Percentiles rank a stretch among this genome's conserved stretches.
Evolutionary conservation across 805 yeast genomes (phyloP).

Genomic region (Cyberlindnera mrakii): DNA sequence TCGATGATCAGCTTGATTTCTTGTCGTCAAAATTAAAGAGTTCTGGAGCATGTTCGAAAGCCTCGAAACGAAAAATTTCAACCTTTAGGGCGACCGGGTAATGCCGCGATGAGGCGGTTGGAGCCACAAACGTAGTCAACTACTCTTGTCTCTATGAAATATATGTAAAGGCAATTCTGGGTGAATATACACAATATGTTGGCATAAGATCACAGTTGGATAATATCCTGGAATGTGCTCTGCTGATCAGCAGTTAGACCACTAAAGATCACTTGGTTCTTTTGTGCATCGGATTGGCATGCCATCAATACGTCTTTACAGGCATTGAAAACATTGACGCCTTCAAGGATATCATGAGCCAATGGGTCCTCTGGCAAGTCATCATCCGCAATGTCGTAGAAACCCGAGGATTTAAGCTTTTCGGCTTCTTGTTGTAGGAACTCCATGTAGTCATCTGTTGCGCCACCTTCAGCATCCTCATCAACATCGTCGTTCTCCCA

Average conservation of each 20-base stretch:
- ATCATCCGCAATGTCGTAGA: conserved; percentile 45
- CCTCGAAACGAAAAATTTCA: conserved; percentile 8
- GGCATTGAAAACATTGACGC: conserved; percentile 61
- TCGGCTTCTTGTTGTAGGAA: conserved; percentile 41
- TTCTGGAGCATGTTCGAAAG: too few relatives aligned
- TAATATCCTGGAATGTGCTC: conserved; percentile 25
- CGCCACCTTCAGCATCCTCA: conserved; percentile 24
- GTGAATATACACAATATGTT: too few relatives aligned
- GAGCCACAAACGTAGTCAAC: too few relatives aligned
- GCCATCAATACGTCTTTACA: conserved; percentile 50
- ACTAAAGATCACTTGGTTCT: conserved; percentile 46
- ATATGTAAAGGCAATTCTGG: too few relatives aligned
- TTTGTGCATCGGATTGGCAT: conserved; percentile 42
- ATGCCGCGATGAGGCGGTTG: conserved; percentile 9
- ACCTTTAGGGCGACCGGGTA: conserved; percentile 4
- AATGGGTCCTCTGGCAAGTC: conserved; percentile 80
- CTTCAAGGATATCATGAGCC: conserved; percentile 73
- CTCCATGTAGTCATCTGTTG: conserved; percentile 40
- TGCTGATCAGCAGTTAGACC: conserved; percentile 31
- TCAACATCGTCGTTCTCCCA: conserved; percentile 27
- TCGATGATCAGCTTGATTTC: neutral
- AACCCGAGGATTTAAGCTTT: conserved; percentile 29
- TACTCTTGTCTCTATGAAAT: too few relatives aligned
- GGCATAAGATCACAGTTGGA: conserved; percentile 14
- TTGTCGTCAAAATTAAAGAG: neutral